Evolutionary conservation across 257 asterid species (phyloP).

Genomic region (Penstemon newberryi): DNA sequence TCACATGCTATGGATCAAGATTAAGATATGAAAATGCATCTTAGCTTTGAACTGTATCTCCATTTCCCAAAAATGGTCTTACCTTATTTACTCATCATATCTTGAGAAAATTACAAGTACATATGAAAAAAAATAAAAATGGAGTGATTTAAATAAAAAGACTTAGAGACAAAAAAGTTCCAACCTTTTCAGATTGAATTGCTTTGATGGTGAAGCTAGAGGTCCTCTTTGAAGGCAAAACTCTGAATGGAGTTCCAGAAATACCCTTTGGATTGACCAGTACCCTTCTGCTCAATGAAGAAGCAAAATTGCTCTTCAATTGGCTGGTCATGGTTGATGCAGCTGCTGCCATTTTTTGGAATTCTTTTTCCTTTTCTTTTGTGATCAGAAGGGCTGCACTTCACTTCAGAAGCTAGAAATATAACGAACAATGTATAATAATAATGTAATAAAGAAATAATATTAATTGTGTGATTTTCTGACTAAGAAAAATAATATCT

Average conservation of each 20-base stretch:
- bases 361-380: not conserved
- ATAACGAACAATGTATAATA: conserved; percentile 24
- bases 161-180: not conserved
- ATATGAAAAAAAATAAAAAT: not conserved
- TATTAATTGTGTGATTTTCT: conserved; percentile 23
- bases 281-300: conserved; percentile 48
- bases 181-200: conserved; percentile 76
- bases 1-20: too few species aligned
- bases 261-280: conserved; percentile 73
- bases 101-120: not conserved
- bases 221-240: conserved; percentile 54
- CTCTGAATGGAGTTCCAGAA: conserved; percentile 71
- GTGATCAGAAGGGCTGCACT: conserved; percentile 1
- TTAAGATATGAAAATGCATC: too few species aligned
- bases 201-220: conserved; percentile 73
- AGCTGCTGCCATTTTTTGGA: conserved; percentile 61
- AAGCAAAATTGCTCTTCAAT: conserved; percentile 59
- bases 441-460: conserved; percentile 6
- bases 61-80: too few species aligned
- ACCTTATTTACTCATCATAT: too few species aligned
- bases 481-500: conserved; percentile 37
- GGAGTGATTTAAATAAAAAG: not conserved
- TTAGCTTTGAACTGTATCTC: too few species aligned
- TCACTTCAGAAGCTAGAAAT: conserved; percentile 19
- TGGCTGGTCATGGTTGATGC: conserved; percentile 87